Percentiles rank a stretch among this genome's conserved stretches.
phyloP scores from a whole-genome alignment of 768 basidiomycete genomes.

The Epithele typhae region DNA sequence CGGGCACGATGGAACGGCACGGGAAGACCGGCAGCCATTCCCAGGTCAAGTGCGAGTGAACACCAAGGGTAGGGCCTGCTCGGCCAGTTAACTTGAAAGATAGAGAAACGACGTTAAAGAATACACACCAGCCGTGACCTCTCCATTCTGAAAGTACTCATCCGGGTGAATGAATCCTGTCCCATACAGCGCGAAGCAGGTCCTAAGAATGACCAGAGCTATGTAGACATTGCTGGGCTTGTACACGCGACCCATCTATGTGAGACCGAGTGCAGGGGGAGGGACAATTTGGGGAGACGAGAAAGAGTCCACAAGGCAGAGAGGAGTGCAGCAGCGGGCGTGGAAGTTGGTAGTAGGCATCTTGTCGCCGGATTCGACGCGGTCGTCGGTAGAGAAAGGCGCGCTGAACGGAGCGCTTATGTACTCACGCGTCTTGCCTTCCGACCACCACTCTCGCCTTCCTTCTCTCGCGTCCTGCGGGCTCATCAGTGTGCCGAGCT shows the following conservation, averaged over 20 bases:
- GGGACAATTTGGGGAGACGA: too few relatives aligned
- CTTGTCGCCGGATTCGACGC: too few relatives aligned
- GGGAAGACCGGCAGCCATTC: constrained; percentile 34
- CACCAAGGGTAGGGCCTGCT: constrained; percentile 26
- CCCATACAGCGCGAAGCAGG: constrained; percentile 29
- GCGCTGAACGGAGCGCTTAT: too few relatives aligned
- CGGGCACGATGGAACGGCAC: constrained; percentile 31
- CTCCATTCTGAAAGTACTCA: constrained; percentile 39
- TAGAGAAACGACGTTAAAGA: constrained; percentile 2
- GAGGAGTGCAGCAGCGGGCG: too few relatives aligned
- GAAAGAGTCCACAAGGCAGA: too few relatives aligned
- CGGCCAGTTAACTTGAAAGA: too few relatives aligned
- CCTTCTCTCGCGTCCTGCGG: neutral
- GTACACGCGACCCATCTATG: too few relatives aligned
- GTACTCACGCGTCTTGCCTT: neutral
- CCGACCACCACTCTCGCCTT: neutral
- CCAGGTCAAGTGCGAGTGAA: constrained; percentile 30
- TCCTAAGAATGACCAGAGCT: constrained; percentile 13
- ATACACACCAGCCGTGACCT: constrained; percentile 31
- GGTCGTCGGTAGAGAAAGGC: too few relatives aligned
- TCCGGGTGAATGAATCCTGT: constrained; percentile 39
- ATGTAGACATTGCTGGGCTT: constrained; percentile 6
- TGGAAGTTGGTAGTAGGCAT: too few relatives aligned
- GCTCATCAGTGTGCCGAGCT: too few relatives aligned
- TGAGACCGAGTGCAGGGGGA: too few relatives aligned